These are phyloP conservation scores for Cladophialophora immunda DNA, from an alignment of 2,329 filamentous ascomycete genomes.

Conservation along the genomic window DNA sequence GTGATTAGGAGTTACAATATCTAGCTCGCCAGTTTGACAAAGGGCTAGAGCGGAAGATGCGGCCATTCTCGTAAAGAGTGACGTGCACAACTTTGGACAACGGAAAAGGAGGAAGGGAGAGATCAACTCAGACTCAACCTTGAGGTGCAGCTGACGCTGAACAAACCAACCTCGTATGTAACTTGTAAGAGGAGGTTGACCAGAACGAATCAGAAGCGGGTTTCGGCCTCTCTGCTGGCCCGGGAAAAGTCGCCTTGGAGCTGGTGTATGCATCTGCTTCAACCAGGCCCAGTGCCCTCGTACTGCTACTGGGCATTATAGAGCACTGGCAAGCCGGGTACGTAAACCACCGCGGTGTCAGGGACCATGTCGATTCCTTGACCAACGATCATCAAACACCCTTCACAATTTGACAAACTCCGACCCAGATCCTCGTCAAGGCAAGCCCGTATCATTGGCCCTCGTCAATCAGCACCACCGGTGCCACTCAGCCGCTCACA, in stretches of 20 bases:
- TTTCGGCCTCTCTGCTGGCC: no score
- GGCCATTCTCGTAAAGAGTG: no score
- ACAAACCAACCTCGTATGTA: not conserved
- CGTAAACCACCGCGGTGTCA: no score
- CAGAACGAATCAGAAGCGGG: no score
- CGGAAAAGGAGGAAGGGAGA: not conserved
- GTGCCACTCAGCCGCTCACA: not conserved
- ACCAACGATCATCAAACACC: not conserved
- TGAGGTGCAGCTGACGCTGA: not conserved
- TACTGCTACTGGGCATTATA: no score
- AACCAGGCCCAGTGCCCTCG: no score
- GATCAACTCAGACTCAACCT: not conserved
- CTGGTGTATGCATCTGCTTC: not conserved
- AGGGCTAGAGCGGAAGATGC: not conserved
- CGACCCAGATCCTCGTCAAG: conserved; percentile 2
- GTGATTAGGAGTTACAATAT: not conserved
- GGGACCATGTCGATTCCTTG: no score
- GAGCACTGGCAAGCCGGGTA: no score
- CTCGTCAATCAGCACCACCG: not conserved
- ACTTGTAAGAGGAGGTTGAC: no score
- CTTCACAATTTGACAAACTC: not conserved
- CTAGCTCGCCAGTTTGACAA: not conserved
- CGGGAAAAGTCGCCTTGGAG: not conserved
- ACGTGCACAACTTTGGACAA: not conserved
- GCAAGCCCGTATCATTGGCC: not conserved